Evolutionary conservation across 2,329 filamentous ascomycete species (phyloP).

Genomic region (Trichoderma hamatum): DNA sequence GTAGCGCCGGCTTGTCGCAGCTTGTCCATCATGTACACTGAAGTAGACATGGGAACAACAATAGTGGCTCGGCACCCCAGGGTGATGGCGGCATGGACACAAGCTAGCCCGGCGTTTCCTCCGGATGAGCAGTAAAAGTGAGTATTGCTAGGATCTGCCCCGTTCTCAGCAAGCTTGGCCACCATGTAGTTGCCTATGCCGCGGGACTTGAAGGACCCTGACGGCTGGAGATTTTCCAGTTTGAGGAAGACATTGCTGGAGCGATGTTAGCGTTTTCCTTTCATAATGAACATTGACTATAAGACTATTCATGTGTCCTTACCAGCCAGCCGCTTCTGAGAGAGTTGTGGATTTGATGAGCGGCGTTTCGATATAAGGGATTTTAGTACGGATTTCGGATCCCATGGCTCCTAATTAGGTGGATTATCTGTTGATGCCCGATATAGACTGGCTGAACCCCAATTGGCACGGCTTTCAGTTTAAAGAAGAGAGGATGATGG

Average conservation of each 20-base stretch:
- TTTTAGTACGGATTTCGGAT: constrained; percentile 5
- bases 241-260: constrained; percentile 76
- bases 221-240: constrained; percentile 79
- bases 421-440: background rate
- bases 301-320: background rate
- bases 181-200: constrained; percentile 74
- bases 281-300: too few species aligned
- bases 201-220: constrained; percentile 81
- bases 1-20: constrained; percentile 63
- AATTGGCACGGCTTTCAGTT: background rate
- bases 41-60: constrained; percentile 68
- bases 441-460: background rate
- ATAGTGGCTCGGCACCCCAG: constrained; percentile 68
- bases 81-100: constrained; percentile 68
- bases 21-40: constrained; percentile 68
- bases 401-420: constrained; percentile 5
- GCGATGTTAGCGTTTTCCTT: background rate
- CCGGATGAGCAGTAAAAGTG: constrained; percentile 77
- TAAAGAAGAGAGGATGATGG: background rate
- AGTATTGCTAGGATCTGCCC: constrained; percentile 24
- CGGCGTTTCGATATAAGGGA: constrained; percentile 70
- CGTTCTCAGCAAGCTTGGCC: constrained; percentile 36
- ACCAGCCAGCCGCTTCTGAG: constrained; percentile 32
- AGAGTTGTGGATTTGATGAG: constrained; percentile 61
- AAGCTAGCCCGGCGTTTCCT: constrained; percentile 80